phyloP scores from a whole-genome alignment of 2,329 filamentous ascomycete species.

The Fusarium protoensiforme region DNA sequence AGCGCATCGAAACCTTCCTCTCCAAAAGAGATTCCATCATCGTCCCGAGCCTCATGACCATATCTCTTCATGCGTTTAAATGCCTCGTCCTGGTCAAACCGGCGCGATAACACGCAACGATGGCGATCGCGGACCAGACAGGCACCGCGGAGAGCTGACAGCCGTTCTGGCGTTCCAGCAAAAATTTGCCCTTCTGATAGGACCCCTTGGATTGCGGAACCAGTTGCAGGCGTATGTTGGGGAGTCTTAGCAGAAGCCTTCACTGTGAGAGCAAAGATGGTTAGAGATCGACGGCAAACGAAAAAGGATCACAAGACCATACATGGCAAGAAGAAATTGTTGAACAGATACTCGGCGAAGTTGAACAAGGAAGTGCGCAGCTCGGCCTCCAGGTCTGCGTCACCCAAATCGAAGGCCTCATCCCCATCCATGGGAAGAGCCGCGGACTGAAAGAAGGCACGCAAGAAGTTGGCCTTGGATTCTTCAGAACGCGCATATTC shows the following conservation, averaged over 20 bases:
- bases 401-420: not conserved
- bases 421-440: not conserved
- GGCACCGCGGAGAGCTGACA: not conserved
- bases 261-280: not conserved
- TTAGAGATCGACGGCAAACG: not conserved
- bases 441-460: not conserved
- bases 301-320: not conserved
- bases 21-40: not conserved
- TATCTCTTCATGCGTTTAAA: not conserved
- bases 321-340: constrained; percentile 14
- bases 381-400: not conserved
- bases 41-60: not conserved
- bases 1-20: not conserved
- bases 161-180: constrained; percentile 2
- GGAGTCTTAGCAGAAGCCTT: constrained; percentile 13
- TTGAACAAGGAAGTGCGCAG: not conserved
- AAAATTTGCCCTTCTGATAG: constrained; percentile 1
- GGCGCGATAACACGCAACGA: constrained; percentile 12
- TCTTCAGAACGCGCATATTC: not conserved
- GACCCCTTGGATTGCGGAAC: constrained; percentile 1
- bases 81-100: constrained; percentile 1
- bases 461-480: not conserved
- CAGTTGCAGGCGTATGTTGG: constrained; percentile 4
- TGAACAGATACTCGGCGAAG: constrained; percentile 8
- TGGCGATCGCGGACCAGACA: constrained; percentile 12